Evolutionary conservation across 306 rosid species (phyloP).

Genomic region (Oxytropis ochrocephala): DNA sequence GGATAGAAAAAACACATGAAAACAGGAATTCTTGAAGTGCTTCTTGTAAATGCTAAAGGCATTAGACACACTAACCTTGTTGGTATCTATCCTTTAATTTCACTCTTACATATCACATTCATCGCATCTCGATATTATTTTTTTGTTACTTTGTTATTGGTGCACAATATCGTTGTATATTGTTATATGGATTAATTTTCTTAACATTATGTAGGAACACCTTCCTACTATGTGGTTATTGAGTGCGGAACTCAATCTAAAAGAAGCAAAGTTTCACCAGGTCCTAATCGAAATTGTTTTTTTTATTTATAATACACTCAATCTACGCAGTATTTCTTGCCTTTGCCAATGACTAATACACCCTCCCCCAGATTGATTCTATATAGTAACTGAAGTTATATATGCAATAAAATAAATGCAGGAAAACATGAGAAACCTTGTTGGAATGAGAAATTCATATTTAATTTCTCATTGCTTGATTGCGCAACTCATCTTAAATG

Average conservation of each 20-base stretch:
- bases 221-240: conserved; percentile 51
- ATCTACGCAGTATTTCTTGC: no score
- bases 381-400: neutral
- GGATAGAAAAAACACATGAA: conserved; percentile 23
- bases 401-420: conserved; percentile 31
- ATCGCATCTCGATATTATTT: no score
- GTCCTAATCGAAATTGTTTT: conserved; percentile 6
- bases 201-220: conserved; percentile 36
- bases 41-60: conserved; percentile 68
- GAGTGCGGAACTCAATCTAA: conserved; percentile 49
- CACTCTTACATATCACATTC: no score
- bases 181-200: neutral
- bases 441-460: conserved; percentile 82
- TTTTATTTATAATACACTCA: no score
- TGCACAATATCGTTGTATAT: neutral
- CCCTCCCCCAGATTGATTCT: no score
- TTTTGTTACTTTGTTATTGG: neutral
- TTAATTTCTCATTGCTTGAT: conserved; percentile 43
- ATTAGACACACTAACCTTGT: conserved; percentile 53
- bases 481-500: conserved; percentile 55
- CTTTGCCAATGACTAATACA: no score
- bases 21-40: conserved; percentile 61
- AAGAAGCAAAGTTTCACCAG: conserved; percentile 61
- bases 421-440: conserved; percentile 48
- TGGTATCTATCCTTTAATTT: no score